phyloP scores from a whole-genome alignment of 1,139 yeast species.

The Yamadazyma triangularis region DNA sequence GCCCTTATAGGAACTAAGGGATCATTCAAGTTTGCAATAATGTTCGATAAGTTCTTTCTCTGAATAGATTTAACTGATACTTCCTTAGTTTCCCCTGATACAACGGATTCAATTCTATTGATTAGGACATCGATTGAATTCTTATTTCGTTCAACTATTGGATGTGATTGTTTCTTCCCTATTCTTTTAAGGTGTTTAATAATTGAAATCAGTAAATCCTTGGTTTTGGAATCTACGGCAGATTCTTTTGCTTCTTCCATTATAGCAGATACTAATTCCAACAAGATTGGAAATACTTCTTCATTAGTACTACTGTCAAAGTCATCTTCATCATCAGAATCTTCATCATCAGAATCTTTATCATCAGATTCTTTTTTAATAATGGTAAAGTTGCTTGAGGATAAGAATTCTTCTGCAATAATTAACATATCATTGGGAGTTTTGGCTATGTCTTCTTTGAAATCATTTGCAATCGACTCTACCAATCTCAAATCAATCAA shows the following conservation, averaged over 20 bases:
- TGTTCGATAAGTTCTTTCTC: conserved; percentile 38
- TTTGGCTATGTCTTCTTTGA: conserved; percentile 57
- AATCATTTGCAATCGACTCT: conserved; percentile 57
- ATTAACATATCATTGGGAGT: conserved; percentile 58
- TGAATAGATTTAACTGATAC: conserved; percentile 14
- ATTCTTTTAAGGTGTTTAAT: conserved; percentile 20
- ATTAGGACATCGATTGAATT: conserved; percentile 24
- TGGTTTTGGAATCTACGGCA: conserved; percentile 20
- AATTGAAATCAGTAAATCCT: conserved; percentile 22
- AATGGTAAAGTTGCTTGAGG: too few relatives aligned
- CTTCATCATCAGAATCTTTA: conserved; percentile 36
- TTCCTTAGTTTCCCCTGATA: conserved; percentile 23
- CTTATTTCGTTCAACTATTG: conserved; percentile 5
- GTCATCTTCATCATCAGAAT: conserved; percentile 41
- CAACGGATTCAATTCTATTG: conserved; percentile 23
- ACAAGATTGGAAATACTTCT: conserved; percentile 29
- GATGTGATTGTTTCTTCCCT: conserved; percentile 1
- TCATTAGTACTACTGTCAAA: conserved; percentile 13
- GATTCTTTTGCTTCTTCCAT: conserved; percentile 36
- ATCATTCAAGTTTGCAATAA: conserved; percentile 66
- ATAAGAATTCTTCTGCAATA: conserved; percentile 45
- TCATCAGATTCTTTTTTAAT: conserved; percentile 3
- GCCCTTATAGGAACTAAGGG: conserved; percentile 82
- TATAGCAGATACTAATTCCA: conserved; percentile 54
- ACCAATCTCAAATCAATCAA: conserved; percentile 61